Conservation (phyloP, 2,329 filamentous ascomycete species). For the Cordyceps cicadae region DNA sequence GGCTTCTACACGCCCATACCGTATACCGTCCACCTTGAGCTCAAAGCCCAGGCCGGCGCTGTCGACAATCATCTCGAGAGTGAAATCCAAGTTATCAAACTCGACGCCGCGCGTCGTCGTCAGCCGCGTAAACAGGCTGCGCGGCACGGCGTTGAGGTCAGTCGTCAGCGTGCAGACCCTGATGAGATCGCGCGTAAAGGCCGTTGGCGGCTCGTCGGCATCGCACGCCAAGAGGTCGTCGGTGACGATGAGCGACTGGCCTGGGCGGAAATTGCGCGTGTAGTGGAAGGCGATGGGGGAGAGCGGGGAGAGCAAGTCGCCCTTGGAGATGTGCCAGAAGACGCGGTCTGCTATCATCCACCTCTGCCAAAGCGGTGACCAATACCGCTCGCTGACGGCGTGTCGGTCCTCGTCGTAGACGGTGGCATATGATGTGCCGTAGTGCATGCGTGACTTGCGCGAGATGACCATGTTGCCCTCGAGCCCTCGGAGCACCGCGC, state of each 20-base stretch:
- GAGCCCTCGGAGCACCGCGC: constrained; percentile 64
- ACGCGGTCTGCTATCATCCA: constrained; percentile 80
- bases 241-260: constrained; percentile 68
- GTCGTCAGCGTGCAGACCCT: constrained; percentile 76
- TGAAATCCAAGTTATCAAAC: constrained; percentile 76
- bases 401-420: constrained; percentile 72
- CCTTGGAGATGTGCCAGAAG: constrained; percentile 82
- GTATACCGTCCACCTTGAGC: constrained; percentile 67
- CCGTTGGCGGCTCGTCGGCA: constrained; percentile 54
- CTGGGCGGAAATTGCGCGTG: constrained; percentile 73
- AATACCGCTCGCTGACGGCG: constrained; percentile 64
- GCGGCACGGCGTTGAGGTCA: constrained; percentile 66
- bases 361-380: constrained; percentile 70
- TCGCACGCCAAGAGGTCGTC: constrained; percentile 75
- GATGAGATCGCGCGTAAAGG: constrained; percentile 53
- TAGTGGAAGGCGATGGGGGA: constrained; percentile 76
- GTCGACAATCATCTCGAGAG: constrained; percentile 74
- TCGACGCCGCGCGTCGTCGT: constrained; percentile 73
- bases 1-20: constrained; percentile 69
- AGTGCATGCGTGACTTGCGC: constrained; percentile 65
- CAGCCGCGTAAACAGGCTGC: constrained; percentile 62
- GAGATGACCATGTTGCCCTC: constrained; percentile 75
- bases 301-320: constrained; percentile 65
- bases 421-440: constrained; percentile 74
- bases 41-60: constrained; percentile 70